These are phyloP conservation scores for Xylaria telfairii DNA, from an alignment of 495 filamentous ascomycete species.

Conservation along the genomic window DNA sequence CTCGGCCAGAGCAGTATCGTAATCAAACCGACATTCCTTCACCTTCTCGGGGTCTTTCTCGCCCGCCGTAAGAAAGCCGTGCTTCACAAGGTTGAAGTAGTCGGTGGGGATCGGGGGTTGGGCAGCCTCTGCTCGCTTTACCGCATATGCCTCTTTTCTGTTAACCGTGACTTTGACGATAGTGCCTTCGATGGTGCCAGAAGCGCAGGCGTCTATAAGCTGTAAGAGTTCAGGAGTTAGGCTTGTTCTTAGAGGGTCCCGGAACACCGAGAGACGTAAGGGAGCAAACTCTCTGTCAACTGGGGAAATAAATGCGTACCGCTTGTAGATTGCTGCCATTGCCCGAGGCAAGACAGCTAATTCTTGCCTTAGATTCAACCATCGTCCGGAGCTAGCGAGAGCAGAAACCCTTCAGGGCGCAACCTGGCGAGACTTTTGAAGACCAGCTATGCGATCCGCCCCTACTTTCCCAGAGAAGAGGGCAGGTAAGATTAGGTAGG, in stretches of 20 bases:
- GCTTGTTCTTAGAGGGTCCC: background rate
- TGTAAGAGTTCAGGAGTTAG: background rate
- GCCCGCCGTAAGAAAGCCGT: constrained; percentile 60
- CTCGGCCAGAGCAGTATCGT: constrained; percentile 81
- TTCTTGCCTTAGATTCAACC: constrained; percentile 34
- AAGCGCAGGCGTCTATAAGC: constrained; percentile 74
- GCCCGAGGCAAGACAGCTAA: constrained; percentile 60
- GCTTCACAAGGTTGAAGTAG: constrained; percentile 84
- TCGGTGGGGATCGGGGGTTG: constrained; percentile 69
- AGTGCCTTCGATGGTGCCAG: constrained; percentile 61
- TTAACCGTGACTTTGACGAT: constrained; percentile 86
- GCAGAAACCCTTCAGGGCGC: background rate
- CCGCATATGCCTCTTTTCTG: constrained; percentile 78
- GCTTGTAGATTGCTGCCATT: constrained; percentile 90
- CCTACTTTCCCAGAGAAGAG: background rate
- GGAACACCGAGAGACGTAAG: background rate
- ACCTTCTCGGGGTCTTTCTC: constrained; percentile 59
- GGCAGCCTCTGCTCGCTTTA: constrained; percentile 70
- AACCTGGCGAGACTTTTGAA: background rate
- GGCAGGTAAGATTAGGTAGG: background rate
- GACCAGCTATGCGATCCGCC: constrained; percentile 5
- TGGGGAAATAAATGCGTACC: background rate
- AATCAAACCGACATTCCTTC: constrained; percentile 67
- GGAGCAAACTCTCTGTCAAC: background rate
- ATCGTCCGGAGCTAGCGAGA: constrained; percentile 35